Evolutionary conservation across 2,329 filamentous ascomycete genomes (phyloP), one percentile per base, ranked within the genome.

Genomic region (Diplodia mutila): DNA sequence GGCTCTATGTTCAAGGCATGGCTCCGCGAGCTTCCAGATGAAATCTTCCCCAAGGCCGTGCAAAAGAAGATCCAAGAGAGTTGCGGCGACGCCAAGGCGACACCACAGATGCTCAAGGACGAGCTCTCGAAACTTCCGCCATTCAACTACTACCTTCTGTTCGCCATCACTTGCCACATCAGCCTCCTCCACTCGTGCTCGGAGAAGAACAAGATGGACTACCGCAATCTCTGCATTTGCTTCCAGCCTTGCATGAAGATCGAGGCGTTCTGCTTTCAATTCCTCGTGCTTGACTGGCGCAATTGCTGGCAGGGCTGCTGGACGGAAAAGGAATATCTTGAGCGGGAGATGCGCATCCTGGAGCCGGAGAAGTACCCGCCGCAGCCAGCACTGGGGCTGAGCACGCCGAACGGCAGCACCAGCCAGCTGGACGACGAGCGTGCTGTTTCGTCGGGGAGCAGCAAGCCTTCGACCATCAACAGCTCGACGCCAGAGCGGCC

Each of bases 131-230:
- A 92, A 73, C 85, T 98, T n/a, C 92, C 94, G 7, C 94, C 94
- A 0, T 97, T 95, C 84, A 97, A 97, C 81, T 98, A 98, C 81
- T 97, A 98, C 76, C 90, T 98, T 16, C 88, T 98, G 6, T 98
- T 98, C 77, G 94, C 94, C 73, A 97, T 97, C 73, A 98, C 94
- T 39, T 97, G 94, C 79, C 94, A 98, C 75, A 89, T 98, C 59
- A 97, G 93, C 73, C 86, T 97, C 29, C 86, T 98, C 11, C 89
- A 97, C 72, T 93, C 92, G 1, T 94, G 97, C 78, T 91, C 93
- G 27, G 92, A 96, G 71, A 94, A 94, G 83, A 98, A 97, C 86
- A 97, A 97, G 83, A 98, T 98, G 94, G 93, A 97, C 76, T 97
- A 94, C 77, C 89, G 92, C 75, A 97, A 97, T 72, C 84, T 98